Evolutionary conservation across 1,284 basidiomycete species (phyloP).

Genomic region (Pseudozyma sp.): DNA sequence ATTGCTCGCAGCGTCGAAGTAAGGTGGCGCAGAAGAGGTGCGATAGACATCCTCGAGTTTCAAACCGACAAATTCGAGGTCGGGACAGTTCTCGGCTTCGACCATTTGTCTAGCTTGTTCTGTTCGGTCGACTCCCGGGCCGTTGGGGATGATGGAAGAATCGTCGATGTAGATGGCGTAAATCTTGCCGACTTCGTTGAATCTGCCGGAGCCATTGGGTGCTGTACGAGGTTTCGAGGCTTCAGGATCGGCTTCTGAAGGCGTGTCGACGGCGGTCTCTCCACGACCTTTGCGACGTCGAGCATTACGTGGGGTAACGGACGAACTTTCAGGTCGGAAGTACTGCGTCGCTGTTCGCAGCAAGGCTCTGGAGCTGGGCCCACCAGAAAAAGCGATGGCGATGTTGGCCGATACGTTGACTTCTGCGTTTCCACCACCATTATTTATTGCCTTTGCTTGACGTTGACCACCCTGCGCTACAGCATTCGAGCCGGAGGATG

Average conservation of each 20-base stretch:
- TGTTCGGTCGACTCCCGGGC: constrained; percentile 23
- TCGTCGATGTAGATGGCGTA: constrained; percentile 61
- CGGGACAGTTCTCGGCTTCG: constrained; percentile 35
- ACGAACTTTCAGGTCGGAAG: constrained; percentile 25
- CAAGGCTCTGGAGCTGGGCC: constrained; percentile 28
- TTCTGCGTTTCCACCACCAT: constrained; percentile 32
- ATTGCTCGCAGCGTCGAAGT: not conserved
- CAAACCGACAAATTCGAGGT: constrained; percentile 45
- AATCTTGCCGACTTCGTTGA: constrained; percentile 54
- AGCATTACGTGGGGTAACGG: constrained; percentile 13
- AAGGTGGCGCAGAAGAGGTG: not conserved
- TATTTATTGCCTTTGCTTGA: constrained; percentile 19
- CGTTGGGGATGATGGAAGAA: constrained; percentile 23
- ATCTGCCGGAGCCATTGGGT: constrained; percentile 26
- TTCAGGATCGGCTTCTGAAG: not conserved
- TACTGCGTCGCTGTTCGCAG: constrained; percentile 33
- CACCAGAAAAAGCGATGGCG: constrained; percentile 39
- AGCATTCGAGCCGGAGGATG: constrained; percentile 4
- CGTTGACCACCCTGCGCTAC: constrained; percentile 3
- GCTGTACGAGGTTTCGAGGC: constrained; percentile 1
- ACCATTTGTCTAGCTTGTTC: constrained; percentile 38
- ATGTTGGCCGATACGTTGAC: constrained; percentile 35
- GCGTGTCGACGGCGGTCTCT: constrained; percentile 1
- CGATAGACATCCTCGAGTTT: constrained; percentile 49
- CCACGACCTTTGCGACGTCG: constrained; percentile 13